Conservation (phyloP, 768 basidiomycete species). For the Trametes cubensis region DNA sequence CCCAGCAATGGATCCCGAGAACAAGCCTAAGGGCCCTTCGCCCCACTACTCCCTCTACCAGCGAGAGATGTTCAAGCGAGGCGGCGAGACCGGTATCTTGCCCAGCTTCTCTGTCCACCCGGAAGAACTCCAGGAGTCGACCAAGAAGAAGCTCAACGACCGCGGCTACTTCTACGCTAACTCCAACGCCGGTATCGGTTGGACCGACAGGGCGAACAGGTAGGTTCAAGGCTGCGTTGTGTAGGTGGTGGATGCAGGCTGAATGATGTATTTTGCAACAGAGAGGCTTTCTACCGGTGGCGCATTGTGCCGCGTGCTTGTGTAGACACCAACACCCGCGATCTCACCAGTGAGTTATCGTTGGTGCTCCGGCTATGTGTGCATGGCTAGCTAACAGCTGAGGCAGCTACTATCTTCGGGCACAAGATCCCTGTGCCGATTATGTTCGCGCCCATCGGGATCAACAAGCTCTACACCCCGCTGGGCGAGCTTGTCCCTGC, state of each 20-base stretch:
- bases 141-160: constrained; percentile 47
- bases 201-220: constrained; percentile 56
- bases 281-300: constrained; percentile 57
- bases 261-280: constrained; percentile 4
- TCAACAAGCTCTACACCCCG: constrained; percentile 52
- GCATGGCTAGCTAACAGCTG: background rate
- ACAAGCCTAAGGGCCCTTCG: constrained; percentile 49
- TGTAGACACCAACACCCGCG: constrained; percentile 52
- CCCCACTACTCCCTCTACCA: constrained; percentile 56
- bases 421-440: constrained; percentile 54
- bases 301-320: constrained; percentile 59
- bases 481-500: constrained; percentile 51
- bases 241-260: too few species aligned
- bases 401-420: constrained; percentile 46
- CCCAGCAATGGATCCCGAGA: constrained; percentile 46
- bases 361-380: background rate
- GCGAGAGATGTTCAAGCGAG: constrained; percentile 48
- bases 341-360: constrained; percentile 44
- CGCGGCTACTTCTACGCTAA: constrained; percentile 55
- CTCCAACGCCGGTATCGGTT: constrained; percentile 54
- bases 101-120: constrained; percentile 48
- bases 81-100: constrained; percentile 41
- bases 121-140: constrained; percentile 43
- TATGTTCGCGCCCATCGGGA: constrained; percentile 58
- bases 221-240: background rate